phyloP scores from a whole-genome alignment of 208 protist genomes.

The Vickermania ingenoplastis region DNA sequence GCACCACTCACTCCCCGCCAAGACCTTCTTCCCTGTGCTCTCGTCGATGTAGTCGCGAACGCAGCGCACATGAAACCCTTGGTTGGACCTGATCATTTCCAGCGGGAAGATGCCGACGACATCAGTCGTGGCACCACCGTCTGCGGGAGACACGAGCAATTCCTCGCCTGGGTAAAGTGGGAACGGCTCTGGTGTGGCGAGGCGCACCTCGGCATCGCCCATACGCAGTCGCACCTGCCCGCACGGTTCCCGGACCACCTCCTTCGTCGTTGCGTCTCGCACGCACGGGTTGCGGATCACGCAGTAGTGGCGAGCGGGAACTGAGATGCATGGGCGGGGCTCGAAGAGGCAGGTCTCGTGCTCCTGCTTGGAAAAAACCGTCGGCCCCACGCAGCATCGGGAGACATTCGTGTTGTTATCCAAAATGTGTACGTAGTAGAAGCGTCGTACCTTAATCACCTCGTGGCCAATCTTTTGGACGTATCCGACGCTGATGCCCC shows the following conservation, averaged over 20 bases:
- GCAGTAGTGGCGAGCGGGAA: conserved; percentile 67
- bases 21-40: conserved; percentile 7
- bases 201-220: conserved; percentile 89
- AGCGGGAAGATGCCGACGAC: conserved; percentile 30
- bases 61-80: conserved; percentile 77
- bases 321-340: conserved; percentile 55
- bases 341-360: conserved; percentile 88
- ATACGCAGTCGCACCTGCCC: conserved; percentile 80
- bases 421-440: conserved; percentile 91
- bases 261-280: conserved; percentile 21
- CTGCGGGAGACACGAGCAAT: conserved; percentile 12
- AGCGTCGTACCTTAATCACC: conserved; percentile 86
- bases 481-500: not conserved
- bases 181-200: conserved; percentile 80
- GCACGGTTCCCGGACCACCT: conserved; percentile 31
- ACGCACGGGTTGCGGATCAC: conserved; percentile 59
- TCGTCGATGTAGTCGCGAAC: conserved; percentile 52
- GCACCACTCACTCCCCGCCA: conserved; percentile 89
- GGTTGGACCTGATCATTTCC: conserved; percentile 63
- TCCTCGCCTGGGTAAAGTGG: conserved; percentile 87
- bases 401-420: conserved; percentile 93
- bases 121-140: conserved; percentile 20
- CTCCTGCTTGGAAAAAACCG: conserved; percentile 88
- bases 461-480: conserved; percentile 9
- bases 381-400: conserved; percentile 72